A percentile compares a stretch with the other conserved stretches of the same genome.
phyloP scores from a whole-genome alignment of 2,329 filamentous ascomycete genomes.

The Ceratocystis harringtonii region DNA sequence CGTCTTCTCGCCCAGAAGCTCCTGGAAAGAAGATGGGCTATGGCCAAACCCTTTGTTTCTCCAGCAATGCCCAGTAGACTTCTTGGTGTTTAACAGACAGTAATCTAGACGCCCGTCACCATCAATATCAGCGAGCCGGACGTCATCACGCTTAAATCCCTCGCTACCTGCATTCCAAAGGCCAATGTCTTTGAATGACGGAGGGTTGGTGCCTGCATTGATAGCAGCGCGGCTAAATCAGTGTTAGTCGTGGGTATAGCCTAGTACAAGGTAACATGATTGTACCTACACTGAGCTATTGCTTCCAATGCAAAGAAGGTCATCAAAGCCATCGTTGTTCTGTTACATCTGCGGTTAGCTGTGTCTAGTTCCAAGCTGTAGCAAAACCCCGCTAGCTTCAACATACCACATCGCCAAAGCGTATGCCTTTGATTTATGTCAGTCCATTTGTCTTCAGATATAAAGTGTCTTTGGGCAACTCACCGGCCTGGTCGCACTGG shows the following conservation, averaged over 20 bases:
- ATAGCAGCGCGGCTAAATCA: constrained; percentile 10
- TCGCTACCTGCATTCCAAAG: constrained; percentile 6
- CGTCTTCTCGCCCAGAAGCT: constrained; percentile 16
- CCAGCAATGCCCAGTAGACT: constrained; percentile 22
- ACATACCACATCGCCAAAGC: constrained; percentile 14
- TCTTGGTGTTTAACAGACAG: constrained; percentile 17
- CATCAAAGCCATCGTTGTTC: constrained; percentile 21
- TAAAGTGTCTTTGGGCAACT: not conserved
- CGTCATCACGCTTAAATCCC: constrained; percentile 17
- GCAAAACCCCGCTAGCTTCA: too few relatives aligned
- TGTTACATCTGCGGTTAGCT: not conserved
- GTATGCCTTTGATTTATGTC: not conserved
- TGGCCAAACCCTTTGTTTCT: constrained; percentile 24
- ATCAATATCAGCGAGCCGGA: constrained; percentile 25
- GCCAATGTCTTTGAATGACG: constrained; percentile 11
- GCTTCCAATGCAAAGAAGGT: constrained; percentile 23
- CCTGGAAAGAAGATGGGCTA: constrained; percentile 25
- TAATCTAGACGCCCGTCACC: constrained; percentile 26
- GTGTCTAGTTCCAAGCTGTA: not conserved
- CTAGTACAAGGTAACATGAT: not conserved
- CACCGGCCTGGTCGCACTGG: constrained; percentile 7
- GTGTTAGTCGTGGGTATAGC: not conserved
- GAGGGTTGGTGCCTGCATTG: constrained; percentile 12
- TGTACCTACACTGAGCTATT: constrained; percentile 18
- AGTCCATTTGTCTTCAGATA: not conserved